Base-by-base conservation (phyloP, 1,284 basidiomycete species). In the Melampsora medusae region DNA sequence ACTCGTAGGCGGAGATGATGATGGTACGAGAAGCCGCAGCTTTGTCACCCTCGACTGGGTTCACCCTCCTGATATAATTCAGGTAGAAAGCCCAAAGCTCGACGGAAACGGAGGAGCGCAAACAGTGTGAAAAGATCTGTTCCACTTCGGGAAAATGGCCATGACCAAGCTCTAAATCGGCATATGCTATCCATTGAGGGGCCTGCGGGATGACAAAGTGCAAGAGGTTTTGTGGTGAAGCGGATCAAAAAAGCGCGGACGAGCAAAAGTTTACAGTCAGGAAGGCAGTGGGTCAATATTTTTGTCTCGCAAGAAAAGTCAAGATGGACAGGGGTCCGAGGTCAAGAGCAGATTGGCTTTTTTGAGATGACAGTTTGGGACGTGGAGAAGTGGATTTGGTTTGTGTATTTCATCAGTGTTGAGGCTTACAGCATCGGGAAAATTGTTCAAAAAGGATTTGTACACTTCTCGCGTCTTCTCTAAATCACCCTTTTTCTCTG, bases 1-100 rank as follows among this genome's bases (percentile, higher is more conserved):
- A 97, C 81, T 99, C 95, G 83, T 95, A 99, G 6, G 94, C 92
- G 79, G 92, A 90, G 56, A 90, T 89, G 76, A 99, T 89, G 17
- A 88, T 88, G 65, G 81, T 91, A 88, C 80, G 91, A 86, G 79
- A 89, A 87, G 77, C 81, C 76, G 83, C 83, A 35, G 81, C 79
- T n/a, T 84, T 80, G 1, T 81, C 81, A 79, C 82, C 83, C 74
- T 84, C 83, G 80, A 86, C 84, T 19, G 85, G 81, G n/a, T 84
- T 82, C 12, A 84, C 77, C 82, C 81, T 91, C 87, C 91, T 87
- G 80, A 93, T 90, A 82, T 92, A 93, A 64, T 87, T 89, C 80
- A 93, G 85, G 82, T 93, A 94, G 81, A 90, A 91, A 80, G 89
- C 90, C 90, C 92, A 94, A 0, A 96, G 85, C 77, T 93, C 91